These are phyloP conservation scores for Arxiozyma slooffiae DNA, from an alignment of 1,139 yeast genomes.

Conservation along the genomic window DNA sequence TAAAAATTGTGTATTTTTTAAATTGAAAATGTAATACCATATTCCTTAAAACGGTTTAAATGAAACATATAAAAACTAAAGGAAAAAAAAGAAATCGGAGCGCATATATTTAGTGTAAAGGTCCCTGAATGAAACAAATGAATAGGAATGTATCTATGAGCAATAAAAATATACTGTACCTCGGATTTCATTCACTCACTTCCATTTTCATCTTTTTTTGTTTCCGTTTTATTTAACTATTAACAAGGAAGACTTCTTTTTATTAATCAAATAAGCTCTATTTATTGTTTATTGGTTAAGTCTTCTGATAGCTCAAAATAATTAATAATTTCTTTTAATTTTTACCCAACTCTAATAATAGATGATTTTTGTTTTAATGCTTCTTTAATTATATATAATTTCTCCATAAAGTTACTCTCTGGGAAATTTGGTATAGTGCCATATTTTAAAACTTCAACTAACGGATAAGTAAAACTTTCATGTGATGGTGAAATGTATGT, in stretches of 20 bases:
- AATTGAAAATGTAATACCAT: background rate
- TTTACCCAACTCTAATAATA: constrained; percentile 20
- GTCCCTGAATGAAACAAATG: background rate
- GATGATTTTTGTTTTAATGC: constrained; percentile 30
- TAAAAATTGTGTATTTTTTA: background rate
- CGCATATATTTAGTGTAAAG: background rate
- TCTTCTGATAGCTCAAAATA: background rate
- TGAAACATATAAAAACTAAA: background rate
- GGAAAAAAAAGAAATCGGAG: background rate
- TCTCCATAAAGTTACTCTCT: constrained; percentile 41
- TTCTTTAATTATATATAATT: constrained; percentile 29
- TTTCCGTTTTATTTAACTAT: background rate
- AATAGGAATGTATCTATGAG: background rate
- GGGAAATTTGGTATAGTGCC: constrained; percentile 58
- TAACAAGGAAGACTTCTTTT: background rate
- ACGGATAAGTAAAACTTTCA: constrained; percentile 59
- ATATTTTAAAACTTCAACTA: constrained; percentile 49
- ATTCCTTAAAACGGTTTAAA: background rate
- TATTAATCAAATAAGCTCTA: background rate
- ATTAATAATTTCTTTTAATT: constrained; percentile 5
- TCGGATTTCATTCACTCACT: background rate
- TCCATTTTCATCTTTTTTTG: too few relatives aligned
- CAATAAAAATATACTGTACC: background rate
- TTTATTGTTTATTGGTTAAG: background rate
- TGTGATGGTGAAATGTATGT: constrained; percentile 78